Conservation (phyloP, 2,329 filamentous ascomycete species). For the Botrytis fabae region DNA sequence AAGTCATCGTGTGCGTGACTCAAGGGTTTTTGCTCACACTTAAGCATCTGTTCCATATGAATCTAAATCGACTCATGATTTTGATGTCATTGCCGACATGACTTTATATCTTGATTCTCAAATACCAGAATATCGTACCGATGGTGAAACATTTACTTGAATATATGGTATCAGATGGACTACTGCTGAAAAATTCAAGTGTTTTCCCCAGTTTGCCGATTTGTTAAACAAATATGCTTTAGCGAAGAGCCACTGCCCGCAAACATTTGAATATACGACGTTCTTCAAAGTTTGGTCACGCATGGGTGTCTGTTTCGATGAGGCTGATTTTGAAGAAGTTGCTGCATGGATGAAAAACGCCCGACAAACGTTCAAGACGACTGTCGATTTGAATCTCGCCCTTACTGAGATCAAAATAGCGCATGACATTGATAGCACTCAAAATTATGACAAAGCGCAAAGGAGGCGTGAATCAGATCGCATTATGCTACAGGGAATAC, state of each 20-base stretch:
- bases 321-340: not conserved
- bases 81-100: not conserved
- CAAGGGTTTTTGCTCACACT: not conserved
- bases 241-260: not conserved
- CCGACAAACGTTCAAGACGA: not conserved
- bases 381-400: not conserved
- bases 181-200: not conserved
- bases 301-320: not conserved
- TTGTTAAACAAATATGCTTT: not conserved
- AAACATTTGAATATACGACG: not conserved
- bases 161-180: slow-evolving; percentile 3
- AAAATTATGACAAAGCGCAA: not conserved
- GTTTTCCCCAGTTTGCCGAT: not conserved
- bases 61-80: not conserved
- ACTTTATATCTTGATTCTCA: not conserved
- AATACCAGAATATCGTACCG: not conserved
- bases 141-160: not conserved
- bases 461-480: not conserved
- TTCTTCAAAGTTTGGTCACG: not conserved
- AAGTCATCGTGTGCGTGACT: not conserved
- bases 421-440: no score
- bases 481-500: not conserved
- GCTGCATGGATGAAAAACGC: not conserved
- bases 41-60: not conserved
- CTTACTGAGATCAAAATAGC: not conserved